Percentiles rank a stretch among this genome's conserved stretches.
phyloP scores from a whole-genome alignment of 2,329 filamentous ascomycete species.

The Phyllosticta citribraziliensis region DNA sequence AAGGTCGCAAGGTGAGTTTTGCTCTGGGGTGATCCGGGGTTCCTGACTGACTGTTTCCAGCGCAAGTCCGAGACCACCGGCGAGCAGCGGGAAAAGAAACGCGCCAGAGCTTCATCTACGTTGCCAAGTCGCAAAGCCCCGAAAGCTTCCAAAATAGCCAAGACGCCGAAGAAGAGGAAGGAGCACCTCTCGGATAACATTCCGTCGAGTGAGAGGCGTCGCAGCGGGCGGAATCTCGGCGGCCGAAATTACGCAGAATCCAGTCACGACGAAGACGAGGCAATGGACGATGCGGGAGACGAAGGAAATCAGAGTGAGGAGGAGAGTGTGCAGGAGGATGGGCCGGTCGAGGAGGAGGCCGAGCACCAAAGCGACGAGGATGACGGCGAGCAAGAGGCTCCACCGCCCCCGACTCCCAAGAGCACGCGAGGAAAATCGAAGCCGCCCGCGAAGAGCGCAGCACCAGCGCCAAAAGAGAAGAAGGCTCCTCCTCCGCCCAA shows the following conservation, averaged over 20 bases:
- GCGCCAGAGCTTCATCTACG: slow-evolving; percentile 19
- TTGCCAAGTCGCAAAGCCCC: slow-evolving; percentile 24
- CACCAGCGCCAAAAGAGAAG: slow-evolving; percentile 9
- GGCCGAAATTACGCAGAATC: slow-evolving; percentile 37
- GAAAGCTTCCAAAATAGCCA: slow-evolving; percentile 21
- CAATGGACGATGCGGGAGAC: slow-evolving; percentile 17
- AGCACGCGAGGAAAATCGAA: not conserved
- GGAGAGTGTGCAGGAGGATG: slow-evolving; percentile 12
- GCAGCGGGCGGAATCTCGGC: slow-evolving; percentile 31
- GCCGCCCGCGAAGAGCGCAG: not conserved
- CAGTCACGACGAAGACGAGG: slow-evolving; percentile 24
- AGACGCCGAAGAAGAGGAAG: slow-evolving; percentile 31
- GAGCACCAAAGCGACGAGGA: not conserved
- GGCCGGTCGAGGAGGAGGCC: not conserved
- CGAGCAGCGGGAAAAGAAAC: slow-evolving; percentile 26
- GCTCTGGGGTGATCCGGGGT: not conserved
- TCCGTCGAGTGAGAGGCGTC: slow-evolving; percentile 32
- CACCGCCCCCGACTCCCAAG: not conserved
- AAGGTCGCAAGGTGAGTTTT: slow-evolving; percentile 40
- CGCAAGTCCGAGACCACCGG: slow-evolving; percentile 15
- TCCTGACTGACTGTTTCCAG: slow-evolving; percentile 17
- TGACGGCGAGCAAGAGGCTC: not conserved
- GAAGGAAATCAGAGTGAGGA: slow-evolving; percentile 18
- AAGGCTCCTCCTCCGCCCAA: slow-evolving; percentile 11
- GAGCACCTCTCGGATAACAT: slow-evolving; percentile 17